These are phyloP conservation scores for Arthrocladium fulminans DNA, from an alignment of 2,329 filamentous ascomycete species.

Conservation along the genomic window DNA sequence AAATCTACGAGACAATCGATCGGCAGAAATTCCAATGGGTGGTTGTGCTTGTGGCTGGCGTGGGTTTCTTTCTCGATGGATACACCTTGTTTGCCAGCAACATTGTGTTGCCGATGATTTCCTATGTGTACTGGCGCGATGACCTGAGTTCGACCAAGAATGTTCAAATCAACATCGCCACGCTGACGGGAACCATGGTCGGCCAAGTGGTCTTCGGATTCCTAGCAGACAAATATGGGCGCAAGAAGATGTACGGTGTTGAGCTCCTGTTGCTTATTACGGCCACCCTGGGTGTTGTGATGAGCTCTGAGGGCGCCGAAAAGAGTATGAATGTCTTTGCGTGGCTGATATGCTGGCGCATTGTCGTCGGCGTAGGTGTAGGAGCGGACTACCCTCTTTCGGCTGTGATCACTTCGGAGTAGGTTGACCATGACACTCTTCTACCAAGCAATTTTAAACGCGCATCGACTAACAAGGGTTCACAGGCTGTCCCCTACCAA, in stretches of 20 bases:
- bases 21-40: slow-evolving; percentile 35
- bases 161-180: slow-evolving; percentile 39
- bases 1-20: slow-evolving; percentile 39
- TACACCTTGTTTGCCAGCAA: slow-evolving; percentile 44
- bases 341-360: slow-evolving; percentile 41
- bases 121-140: slow-evolving; percentile 40
- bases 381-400: slow-evolving; percentile 61
- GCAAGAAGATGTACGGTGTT: slow-evolving; percentile 44
- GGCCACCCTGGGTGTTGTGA: slow-evolving; percentile 39
- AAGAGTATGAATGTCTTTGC: slow-evolving; percentile 37
- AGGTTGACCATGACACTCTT: slow-evolving; percentile 25
- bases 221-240: slow-evolving; percentile 40
- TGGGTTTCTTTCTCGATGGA: slow-evolving; percentile 44
- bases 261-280: slow-evolving; percentile 41
- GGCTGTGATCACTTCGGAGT: slow-evolving; percentile 61
- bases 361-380: slow-evolving; percentile 46
- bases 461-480: slow-evolving; percentile 4
- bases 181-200: slow-evolving; percentile 38
- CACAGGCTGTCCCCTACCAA: slow-evolving; percentile 44
- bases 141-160: slow-evolving; percentile 28
- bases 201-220: slow-evolving; percentile 42
- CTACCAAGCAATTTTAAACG: not conserved
- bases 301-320: slow-evolving; percentile 36
- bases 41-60: slow-evolving; percentile 39
- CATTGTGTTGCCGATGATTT: slow-evolving; percentile 42